A percentile compares a stretch with the other conserved stretches of the same genome.
These are phyloP conservation scores for Aspergillus hortae DNA, from an alignment of 2,329 filamentous ascomycete genomes.

Conservation along the genomic window DNA sequence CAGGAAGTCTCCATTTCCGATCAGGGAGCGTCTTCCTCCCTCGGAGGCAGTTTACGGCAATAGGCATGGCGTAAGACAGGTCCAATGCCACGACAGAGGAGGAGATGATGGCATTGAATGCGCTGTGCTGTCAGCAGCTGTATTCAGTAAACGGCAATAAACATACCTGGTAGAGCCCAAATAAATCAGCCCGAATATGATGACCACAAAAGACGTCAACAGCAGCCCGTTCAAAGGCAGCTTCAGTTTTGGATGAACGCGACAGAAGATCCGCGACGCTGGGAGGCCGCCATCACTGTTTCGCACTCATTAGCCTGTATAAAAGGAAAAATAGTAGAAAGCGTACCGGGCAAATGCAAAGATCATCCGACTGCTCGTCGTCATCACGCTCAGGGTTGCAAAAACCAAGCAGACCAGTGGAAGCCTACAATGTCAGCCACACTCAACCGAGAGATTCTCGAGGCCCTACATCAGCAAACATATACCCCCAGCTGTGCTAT, in stretches of 20 bases:
- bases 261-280: conserved; percentile 56
- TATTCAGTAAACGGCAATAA: not conserved
- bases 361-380: conserved; percentile 30
- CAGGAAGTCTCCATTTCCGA: conserved; percentile 55
- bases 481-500: conserved; percentile 58
- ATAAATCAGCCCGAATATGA: conserved; percentile 67
- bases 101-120: conserved; percentile 68
- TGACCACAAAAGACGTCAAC: conserved; percentile 57
- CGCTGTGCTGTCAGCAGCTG: conserved; percentile 35
- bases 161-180: conserved; percentile 53
- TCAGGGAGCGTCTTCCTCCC: conserved; percentile 62
- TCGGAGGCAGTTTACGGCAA: conserved; percentile 64
- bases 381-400: conserved; percentile 29
- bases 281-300: conserved; percentile 63
- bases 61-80: conserved; percentile 70
- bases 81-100: conserved; percentile 69
- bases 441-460: not conserved
- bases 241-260: conserved; percentile 57
- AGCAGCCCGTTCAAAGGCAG: conserved; percentile 65
- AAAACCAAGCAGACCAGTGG: conserved; percentile 27
- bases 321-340: not conserved
- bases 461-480: conserved; percentile 56
- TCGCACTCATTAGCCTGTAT: not conserved
- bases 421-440: conserved; percentile 18
- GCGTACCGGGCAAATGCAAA: conserved; percentile 27